These are phyloP conservation scores for Isabelozyma rhagii DNA, from an alignment of 805 yeast species.

Conservation along the genomic window DNA sequence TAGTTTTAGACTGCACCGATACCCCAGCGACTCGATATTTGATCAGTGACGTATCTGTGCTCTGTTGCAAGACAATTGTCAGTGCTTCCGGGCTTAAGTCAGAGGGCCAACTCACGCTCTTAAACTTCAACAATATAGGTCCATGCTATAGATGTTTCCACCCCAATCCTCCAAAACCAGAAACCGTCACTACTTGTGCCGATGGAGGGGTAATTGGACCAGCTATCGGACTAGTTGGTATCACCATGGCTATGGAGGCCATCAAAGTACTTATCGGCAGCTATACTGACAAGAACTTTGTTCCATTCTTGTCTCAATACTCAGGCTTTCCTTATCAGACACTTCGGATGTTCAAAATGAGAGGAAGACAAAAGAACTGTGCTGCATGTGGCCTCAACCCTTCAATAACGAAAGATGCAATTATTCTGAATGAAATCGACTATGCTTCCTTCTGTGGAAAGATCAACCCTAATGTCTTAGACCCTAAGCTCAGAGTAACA, in stretches of 20 bases:
- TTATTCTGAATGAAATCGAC: conserved; percentile 49
- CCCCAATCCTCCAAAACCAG: conserved; percentile 87
- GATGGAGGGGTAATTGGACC: conserved; percentile 97
- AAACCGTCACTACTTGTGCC: conserved; percentile 75
- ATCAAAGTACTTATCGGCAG: conserved; percentile 65
- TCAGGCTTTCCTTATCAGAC: conserved; percentile 66
- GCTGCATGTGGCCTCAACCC: conserved; percentile 59
- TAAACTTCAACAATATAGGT: conserved; percentile 62
- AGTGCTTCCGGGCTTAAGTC: conserved; percentile 90
- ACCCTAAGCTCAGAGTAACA: conserved; percentile 44
- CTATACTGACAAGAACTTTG: conserved; percentile 49
- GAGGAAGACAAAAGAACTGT: conserved; percentile 62
- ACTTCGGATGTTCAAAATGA: conserved; percentile 74
- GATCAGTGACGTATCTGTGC: conserved; percentile 78
- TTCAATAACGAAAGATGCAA: conserved; percentile 42
- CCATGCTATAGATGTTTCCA: conserved; percentile 96
- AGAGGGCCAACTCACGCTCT: conserved; percentile 83
- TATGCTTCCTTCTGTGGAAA: conserved; percentile 78
- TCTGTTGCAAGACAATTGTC: conserved; percentile 65
- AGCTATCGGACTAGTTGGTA: conserved; percentile 90
- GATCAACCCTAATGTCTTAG: conserved; percentile 43
- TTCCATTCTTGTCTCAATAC: conserved; percentile 67
- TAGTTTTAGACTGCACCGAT: conserved; percentile 91
- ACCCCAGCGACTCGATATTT: conserved; percentile 85
- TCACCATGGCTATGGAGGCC: conserved; percentile 84